A percentile compares a stretch with the other conserved stretches of the same genome.
Conservation (phyloP, 148 eudicot species). For the Gaultheria prostrata region DNA sequence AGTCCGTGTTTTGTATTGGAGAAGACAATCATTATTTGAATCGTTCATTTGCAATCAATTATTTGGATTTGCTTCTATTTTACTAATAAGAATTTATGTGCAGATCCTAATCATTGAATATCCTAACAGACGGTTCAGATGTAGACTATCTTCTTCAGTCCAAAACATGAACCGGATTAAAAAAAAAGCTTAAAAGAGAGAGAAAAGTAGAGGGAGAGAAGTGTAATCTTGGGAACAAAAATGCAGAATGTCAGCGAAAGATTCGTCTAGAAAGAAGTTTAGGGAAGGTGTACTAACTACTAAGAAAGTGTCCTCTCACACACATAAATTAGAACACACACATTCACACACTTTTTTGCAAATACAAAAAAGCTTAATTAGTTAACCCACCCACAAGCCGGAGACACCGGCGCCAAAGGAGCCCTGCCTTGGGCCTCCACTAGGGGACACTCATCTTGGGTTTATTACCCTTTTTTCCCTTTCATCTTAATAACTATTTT, state of each 20-base stretch:
- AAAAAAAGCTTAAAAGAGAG: no score
- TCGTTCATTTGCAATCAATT: no score
- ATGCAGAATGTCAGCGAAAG: slow-evolving; percentile 27
- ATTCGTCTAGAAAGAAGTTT: slow-evolving; percentile 31
- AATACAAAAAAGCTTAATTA: slow-evolving; percentile 19
- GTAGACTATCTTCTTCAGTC: no score
- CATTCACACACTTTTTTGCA: slow-evolving; percentile 10
- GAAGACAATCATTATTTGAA: no score
- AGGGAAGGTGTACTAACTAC: slow-evolving; percentile 14
- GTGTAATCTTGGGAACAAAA: slow-evolving; percentile 44
- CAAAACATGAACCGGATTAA: no score
- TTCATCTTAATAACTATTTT: neutral
- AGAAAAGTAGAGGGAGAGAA: neutral
- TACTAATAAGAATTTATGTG: no score
- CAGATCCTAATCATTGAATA: no score
- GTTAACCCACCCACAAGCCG: slow-evolving; percentile 35
- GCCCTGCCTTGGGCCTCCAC: slow-evolving; percentile 47
- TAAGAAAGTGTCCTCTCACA: neutral
- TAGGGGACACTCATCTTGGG: slow-evolving; percentile 65
- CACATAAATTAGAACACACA: neutral
- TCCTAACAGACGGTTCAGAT: no score
- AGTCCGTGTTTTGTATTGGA: no score
- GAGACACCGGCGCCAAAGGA: slow-evolving; percentile 76
- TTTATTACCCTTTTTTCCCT: slow-evolving; percentile 15
- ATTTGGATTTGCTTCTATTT: no score